Conservation (phyloP, 1,284 basidiomycete genomes). For the Stygiomarasmius scandens region DNA sequence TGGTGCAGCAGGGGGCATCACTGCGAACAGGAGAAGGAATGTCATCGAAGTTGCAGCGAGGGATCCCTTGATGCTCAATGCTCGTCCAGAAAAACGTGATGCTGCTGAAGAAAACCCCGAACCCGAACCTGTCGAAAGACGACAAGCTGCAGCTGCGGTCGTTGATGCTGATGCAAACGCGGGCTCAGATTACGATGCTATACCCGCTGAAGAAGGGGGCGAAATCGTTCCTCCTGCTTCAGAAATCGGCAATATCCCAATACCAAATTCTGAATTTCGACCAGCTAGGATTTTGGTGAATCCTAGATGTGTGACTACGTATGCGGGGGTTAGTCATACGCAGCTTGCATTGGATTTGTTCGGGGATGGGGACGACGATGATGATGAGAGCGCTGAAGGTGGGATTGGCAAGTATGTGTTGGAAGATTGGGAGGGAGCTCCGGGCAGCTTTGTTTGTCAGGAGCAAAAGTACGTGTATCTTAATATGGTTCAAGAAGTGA, state of each 20-base stretch:
- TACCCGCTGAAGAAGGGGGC: slow-evolving; percentile 66
- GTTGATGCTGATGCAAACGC: slow-evolving; percentile 75
- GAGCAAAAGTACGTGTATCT: slow-evolving; percentile 72
- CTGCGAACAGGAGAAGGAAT: slow-evolving; percentile 5
- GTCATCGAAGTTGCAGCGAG: slow-evolving; percentile 38
- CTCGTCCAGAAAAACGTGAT: too few species aligned
- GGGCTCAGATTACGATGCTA: slow-evolving; percentile 89
- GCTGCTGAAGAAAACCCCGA: slow-evolving; percentile 34
- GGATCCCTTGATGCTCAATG: too few species aligned
- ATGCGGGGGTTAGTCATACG: slow-evolving; percentile 93
- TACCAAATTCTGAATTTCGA: slow-evolving; percentile 87
- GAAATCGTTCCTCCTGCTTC: slow-evolving; percentile 42
- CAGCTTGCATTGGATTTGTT: slow-evolving; percentile 91
- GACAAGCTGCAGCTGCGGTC: slow-evolving; percentile 30
- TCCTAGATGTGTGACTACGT: slow-evolving; percentile 93
- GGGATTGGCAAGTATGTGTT: slow-evolving; percentile 75
- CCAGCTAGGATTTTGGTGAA: slow-evolving; percentile 92
- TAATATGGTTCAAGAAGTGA: slow-evolving; percentile 1
- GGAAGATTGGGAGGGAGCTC: too few species aligned
- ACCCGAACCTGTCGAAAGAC: slow-evolving; percentile 31
- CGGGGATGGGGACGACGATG: slow-evolving; percentile 68
- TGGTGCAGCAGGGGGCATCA: slow-evolving; percentile 18
- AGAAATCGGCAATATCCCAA: slow-evolving; percentile 51
- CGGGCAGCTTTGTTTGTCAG: slow-evolving; percentile 95
- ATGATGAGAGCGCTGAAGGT: too few species aligned